A percentile compares a stretch with the other conserved stretches of the same genome.
These are phyloP conservation scores for Talaromyces islandicus DNA, from an alignment of 2,329 filamentous ascomycete species.

Conservation along the genomic window DNA sequence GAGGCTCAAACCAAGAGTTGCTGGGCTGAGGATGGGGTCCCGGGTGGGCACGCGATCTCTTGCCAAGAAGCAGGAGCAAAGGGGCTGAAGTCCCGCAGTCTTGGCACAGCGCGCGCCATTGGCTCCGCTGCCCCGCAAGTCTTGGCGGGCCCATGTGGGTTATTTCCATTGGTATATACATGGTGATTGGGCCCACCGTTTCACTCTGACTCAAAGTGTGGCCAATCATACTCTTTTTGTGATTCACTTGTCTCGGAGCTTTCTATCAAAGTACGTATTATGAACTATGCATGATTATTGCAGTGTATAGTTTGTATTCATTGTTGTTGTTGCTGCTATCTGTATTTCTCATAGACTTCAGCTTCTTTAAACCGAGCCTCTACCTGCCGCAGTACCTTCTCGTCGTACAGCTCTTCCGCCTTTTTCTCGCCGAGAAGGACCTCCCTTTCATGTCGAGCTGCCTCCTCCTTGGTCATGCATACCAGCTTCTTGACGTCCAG, in stretches of 20 bases:
- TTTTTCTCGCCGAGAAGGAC: conserved; percentile 64
- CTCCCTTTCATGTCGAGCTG: conserved; percentile 69
- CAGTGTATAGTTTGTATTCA: too few species aligned
- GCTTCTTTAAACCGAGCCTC: conserved; percentile 64
- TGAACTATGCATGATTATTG: too few species aligned
- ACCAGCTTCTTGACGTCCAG: conserved; percentile 68
- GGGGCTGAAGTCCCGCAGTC: not conserved
- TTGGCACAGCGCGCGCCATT: not conserved
- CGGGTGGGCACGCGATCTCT: not conserved
- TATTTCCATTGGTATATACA: not conserved
- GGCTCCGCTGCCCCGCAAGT: not conserved
- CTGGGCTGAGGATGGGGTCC: not conserved
- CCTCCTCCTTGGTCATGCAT: conserved; percentile 91
- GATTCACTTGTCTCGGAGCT: not conserved
- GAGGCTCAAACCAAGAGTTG: not conserved
- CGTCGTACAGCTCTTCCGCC: conserved; percentile 68
- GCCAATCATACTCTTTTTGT: not conserved
- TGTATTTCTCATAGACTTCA: conserved; percentile 46
- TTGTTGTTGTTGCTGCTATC: conserved; percentile 20
- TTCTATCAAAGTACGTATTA: too few species aligned
- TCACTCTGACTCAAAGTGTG: not conserved
- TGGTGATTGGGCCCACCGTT: not conserved
- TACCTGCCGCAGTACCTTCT: conserved; percentile 60
- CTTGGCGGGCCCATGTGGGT: not conserved
- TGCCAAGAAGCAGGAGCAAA: not conserved